Percentiles rank a stretch among this genome's conserved stretches.
phyloP scores from a whole-genome alignment of 2,329 filamentous ascomycete species.

The Aspergillus ochraceus region DNA sequence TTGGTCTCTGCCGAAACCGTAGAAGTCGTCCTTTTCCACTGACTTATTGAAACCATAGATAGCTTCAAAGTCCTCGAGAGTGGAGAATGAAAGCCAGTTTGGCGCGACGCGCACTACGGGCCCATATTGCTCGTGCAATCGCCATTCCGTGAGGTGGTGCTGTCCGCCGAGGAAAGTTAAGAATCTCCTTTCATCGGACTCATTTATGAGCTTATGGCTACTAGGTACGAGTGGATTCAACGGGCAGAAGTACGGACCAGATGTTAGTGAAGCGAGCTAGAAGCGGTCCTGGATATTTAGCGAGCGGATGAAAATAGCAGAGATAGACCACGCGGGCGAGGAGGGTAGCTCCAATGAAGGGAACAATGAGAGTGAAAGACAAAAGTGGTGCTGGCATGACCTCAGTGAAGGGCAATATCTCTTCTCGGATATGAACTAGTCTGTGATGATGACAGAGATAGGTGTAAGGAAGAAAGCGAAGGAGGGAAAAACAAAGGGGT shows the following conservation, averaged over 20 bases:
- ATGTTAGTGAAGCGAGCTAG: conserved; percentile 42
- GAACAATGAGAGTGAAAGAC: background rate
- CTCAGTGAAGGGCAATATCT: background rate
- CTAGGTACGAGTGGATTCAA: background rate
- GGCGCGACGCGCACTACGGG: conserved; percentile 19
- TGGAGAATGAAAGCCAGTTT: conserved; percentile 20
- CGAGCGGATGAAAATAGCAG: conserved; percentile 54
- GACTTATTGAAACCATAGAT: conserved; percentile 22
- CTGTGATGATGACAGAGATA: background rate
- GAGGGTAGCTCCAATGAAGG: background rate
- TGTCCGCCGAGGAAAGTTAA: background rate
- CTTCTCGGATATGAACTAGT: background rate
- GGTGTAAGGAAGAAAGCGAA: background rate
- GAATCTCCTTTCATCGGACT: background rate
- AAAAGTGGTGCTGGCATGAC: background rate
- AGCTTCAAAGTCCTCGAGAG: conserved; percentile 15
- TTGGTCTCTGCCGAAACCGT: conserved; percentile 12
- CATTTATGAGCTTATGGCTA: background rate
- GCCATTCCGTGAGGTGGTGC: background rate
- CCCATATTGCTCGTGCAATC: background rate
- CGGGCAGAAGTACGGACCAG: background rate
- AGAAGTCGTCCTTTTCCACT: conserved; percentile 20
- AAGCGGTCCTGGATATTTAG: conserved; percentile 65
- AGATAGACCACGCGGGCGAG: conserved; percentile 12
- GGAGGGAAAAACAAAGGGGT: background rate